These are phyloP conservation scores for Aspergillus sclerotiicarbonarius DNA, from an alignment of 495 filamentous ascomycete genomes.

Conservation along the genomic window DNA sequence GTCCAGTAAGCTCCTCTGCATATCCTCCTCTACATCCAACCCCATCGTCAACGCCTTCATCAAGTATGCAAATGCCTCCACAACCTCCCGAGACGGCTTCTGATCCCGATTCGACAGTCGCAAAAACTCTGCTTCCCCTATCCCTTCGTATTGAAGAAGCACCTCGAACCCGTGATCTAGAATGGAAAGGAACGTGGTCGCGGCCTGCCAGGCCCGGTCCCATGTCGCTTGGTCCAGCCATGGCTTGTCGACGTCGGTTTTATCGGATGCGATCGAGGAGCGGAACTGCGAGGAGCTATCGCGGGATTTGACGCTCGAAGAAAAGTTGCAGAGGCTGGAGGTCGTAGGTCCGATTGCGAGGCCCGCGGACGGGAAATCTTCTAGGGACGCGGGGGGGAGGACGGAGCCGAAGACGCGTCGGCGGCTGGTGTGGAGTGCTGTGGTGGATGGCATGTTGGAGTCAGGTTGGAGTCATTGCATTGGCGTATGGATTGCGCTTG, in stretches of 20 bases:
- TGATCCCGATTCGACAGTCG: conserved; percentile 31
- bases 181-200: conserved; percentile 60
- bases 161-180: conserved; percentile 39
- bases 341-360: conserved; percentile 6
- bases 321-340: conserved; percentile 21
- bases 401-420: conserved; percentile 52
- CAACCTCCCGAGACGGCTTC: conserved; percentile 32
- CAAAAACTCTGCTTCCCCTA: conserved; percentile 30
- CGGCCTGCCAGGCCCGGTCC: conserved; percentile 67
- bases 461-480: not conserved
- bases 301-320: conserved; percentile 16
- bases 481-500: not conserved
- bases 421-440: conserved; percentile 29
- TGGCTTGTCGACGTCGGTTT: conserved; percentile 12
- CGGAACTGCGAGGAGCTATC: not conserved
- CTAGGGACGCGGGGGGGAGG: conserved; percentile 46
- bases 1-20: conserved; percentile 33
- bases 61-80: conserved; percentile 41
- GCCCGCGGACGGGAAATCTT: conserved; percentile 27
- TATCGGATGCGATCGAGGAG: conserved; percentile 18
- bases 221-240: conserved; percentile 56
- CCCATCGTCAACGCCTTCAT: conserved; percentile 25
- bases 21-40: conserved; percentile 3
- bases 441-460: not conserved
- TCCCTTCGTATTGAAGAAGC: conserved; percentile 21